phyloP scores from a whole-genome alignment of 345 rosid species.

The Lepidium sativum region DNA sequence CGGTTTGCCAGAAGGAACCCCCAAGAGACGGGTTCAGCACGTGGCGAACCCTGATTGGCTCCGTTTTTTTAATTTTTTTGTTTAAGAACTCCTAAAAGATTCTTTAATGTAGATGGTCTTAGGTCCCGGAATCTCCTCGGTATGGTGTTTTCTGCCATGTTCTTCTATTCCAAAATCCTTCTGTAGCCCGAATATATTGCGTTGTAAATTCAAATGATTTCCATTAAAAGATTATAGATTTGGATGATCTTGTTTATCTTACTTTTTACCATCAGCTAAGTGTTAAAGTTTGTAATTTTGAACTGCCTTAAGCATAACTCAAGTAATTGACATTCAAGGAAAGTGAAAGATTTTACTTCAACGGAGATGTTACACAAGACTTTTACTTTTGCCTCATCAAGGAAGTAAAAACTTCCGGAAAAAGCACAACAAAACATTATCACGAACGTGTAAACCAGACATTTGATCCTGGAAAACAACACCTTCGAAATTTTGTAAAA shows the following conservation, averaged over 20 bases:
- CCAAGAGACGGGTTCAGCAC: too few species aligned
- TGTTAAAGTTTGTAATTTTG: not conserved
- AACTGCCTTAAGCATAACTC: not conserved
- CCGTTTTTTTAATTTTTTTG: too few species aligned
- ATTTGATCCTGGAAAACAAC: conserved; percentile 9
- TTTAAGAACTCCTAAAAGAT: too few species aligned
- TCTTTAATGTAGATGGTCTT: too few species aligned
- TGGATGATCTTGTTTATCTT: not conserved
- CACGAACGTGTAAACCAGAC: conserved; percentile 14
- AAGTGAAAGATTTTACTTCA: not conserved
- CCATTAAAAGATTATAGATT: not conserved
- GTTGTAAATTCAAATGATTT: not conserved
- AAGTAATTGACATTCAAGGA: not conserved
- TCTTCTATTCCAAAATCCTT: not conserved
- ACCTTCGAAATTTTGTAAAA: not conserved
- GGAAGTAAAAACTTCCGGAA: not conserved
- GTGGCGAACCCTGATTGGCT: too few species aligned
- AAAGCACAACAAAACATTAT: not conserved
- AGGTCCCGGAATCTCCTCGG: not conserved
- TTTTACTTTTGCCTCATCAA: not conserved
- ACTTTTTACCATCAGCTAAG: not conserved
- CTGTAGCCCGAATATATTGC: not conserved
- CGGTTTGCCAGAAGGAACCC: too few species aligned
- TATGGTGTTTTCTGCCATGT: not conserved
- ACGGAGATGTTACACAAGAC: not conserved